Percentiles rank a stretch among this genome's conserved stretches.
Conservation (phyloP, 441 rosid genomes). For the Erodium trifolium region DNA sequence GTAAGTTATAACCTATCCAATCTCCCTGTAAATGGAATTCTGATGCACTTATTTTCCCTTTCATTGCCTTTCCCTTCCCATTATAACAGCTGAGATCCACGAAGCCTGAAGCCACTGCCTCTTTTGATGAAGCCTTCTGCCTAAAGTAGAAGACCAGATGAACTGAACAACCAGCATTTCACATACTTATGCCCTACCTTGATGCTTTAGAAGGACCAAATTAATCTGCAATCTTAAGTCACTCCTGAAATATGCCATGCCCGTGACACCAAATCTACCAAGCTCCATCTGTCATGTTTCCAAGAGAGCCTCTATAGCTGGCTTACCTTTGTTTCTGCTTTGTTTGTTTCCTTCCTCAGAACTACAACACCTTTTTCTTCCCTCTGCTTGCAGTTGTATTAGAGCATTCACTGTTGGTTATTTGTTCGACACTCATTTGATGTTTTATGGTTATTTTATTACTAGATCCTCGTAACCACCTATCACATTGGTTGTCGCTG, state of each 20-base stretch:
- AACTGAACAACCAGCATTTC: conserved; percentile 52
- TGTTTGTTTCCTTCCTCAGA: conserved; percentile 25
- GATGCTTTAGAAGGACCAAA: conserved; percentile 13
- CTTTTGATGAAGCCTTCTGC: conserved; percentile 41
- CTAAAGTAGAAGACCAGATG: conserved; percentile 87
- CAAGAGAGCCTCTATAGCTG: conserved; percentile 47
- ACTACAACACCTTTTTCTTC: conserved; percentile 39
- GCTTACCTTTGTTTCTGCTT: conserved; percentile 38
- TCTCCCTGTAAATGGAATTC: conserved; percentile 19
- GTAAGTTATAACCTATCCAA: conserved; percentile 17
- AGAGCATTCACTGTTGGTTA: conserved; percentile 22
- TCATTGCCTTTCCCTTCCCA: conserved; percentile 19
- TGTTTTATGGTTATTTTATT: conserved; percentile 14
- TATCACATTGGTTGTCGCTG: not conserved
- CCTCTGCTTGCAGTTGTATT: conserved; percentile 40
- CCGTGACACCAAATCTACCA: conserved; percentile 57
- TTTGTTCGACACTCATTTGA: conserved; percentile 3
- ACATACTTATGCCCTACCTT: conserved; percentile 61
- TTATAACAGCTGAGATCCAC: conserved; percentile 21
- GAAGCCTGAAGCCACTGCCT: conserved; percentile 17
- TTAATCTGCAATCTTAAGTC: conserved; percentile 34
- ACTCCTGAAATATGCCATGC: conserved; percentile 41
- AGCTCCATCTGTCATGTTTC: conserved; percentile 46
- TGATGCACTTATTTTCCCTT: conserved; percentile 19
- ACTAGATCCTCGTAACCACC: too few relatives aligned